A percentile compares a stretch with the other conserved stretches of the same genome.
Evolutionary conservation across 495 filamentous ascomycete genomes (phyloP).

Genomic region (Lindgomyces ingoldianus): DNA sequence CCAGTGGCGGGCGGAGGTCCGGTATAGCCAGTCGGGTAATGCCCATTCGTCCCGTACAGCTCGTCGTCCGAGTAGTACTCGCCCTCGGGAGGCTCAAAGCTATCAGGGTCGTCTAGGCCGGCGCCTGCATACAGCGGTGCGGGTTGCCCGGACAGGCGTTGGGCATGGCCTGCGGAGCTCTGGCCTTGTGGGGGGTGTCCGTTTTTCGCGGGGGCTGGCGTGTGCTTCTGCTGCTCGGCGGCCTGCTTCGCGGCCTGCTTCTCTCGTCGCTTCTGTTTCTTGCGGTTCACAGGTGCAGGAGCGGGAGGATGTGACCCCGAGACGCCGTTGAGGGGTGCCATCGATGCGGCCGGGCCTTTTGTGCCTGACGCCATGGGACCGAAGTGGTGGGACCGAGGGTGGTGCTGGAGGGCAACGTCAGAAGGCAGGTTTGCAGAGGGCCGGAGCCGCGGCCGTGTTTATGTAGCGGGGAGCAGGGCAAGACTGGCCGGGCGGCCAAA

Average conservation of each 20-base stretch:
- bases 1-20: background rate
- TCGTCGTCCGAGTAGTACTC: conserved; percentile 49
- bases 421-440: background rate
- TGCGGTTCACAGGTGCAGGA: conserved; percentile 67
- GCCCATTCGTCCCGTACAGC: conserved; percentile 34
- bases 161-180: conserved; percentile 1
- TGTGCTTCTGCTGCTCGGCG: conserved; percentile 55
- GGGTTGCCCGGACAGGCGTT: conserved; percentile 7
- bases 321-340: conserved; percentile 38
- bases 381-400: background rate
- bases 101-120: conserved; percentile 42
- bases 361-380: conserved; percentile 39
- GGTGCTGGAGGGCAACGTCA: background rate
- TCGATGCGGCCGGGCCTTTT: conserved; percentile 35
- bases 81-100: conserved; percentile 45
- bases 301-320: conserved; percentile 16
- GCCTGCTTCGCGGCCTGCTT: conserved; percentile 63
- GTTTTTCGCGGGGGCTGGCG: conserved; percentile 30
- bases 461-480: background rate
- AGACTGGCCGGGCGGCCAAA: background rate
- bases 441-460: background rate
- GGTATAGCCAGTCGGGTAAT: conserved; percentile 27
- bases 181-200: conserved; percentile 29
- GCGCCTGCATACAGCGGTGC: conserved; percentile 40
- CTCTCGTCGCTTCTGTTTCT: conserved; percentile 75